Percentiles rank a stretch among this genome's conserved stretches.
phyloP scores from a whole-genome alignment of 495 filamentous ascomycete species.

The Melanomma pulvis-pyrius region DNA sequence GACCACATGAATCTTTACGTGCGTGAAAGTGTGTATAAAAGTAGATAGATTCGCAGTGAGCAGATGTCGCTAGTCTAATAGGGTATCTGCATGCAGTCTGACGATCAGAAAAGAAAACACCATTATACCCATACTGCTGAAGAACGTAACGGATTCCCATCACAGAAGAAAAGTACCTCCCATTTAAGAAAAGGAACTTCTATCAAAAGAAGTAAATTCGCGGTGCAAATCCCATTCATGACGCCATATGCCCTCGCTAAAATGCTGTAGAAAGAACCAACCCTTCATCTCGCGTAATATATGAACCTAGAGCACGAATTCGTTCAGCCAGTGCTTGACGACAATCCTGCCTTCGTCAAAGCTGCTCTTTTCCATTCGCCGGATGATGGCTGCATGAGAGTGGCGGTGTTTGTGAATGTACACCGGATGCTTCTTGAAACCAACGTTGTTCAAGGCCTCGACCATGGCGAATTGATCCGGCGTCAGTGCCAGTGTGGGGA shows the following conservation, averaged over 20 bases:
- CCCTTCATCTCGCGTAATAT: neutral
- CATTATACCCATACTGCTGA: neutral
- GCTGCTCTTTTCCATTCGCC: slow-evolving; percentile 61
- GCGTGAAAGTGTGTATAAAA: no score
- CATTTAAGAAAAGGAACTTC: no score
- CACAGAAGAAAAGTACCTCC: no score
- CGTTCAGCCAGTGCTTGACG: slow-evolving; percentile 77
- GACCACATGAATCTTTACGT: no score
- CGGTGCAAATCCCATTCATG: neutral
- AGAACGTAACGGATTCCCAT: neutral
- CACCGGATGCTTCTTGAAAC: slow-evolving; percentile 80
- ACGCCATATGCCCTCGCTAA: neutral
- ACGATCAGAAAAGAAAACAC: neutral
- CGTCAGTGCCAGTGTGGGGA: slow-evolving; percentile 75
- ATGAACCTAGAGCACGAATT: slow-evolving; percentile 64
- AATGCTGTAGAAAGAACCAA: neutral
- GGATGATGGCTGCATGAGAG: slow-evolving; percentile 88
- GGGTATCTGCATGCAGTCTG: neutral
- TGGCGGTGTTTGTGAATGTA: slow-evolving; percentile 81
- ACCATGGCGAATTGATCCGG: slow-evolving; percentile 83
- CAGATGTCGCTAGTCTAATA: no score
- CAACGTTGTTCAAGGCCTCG: slow-evolving; percentile 70
- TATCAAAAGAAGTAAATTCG: neutral
- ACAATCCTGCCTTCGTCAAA: slow-evolving; percentile 80
- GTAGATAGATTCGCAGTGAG: no score